Conservation (phyloP, 805 yeast species). For the Wickerhamomyces chaumierensis region DNA sequence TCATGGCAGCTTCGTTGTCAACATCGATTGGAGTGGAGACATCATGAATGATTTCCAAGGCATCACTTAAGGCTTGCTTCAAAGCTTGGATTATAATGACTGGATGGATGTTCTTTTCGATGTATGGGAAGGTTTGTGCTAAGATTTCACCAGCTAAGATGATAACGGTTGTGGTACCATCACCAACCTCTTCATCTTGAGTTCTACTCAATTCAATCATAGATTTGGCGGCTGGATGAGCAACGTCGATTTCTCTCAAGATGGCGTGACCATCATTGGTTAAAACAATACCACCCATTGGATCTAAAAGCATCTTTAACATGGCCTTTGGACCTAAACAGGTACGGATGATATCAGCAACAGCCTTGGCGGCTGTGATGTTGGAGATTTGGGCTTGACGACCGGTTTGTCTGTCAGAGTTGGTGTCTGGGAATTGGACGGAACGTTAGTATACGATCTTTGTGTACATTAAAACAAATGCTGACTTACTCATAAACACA, state of each 20-base stretch:
- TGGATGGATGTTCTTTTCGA: constrained; percentile 93
- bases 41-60: constrained; percentile 73
- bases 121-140: constrained; percentile 90
- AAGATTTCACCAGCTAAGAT: constrained; percentile 94
- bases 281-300: constrained; percentile 85
- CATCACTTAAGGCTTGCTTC: constrained; percentile 83
- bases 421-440: constrained; percentile 36
- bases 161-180: constrained; percentile 95
- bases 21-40: constrained; percentile 80
- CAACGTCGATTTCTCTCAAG: constrained; percentile 89
- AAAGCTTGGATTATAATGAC: constrained; percentile 92
- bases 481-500: constrained; percentile 48
- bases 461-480: too few relatives aligned
- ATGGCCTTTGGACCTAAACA: constrained; percentile 98
- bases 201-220: constrained; percentile 96
- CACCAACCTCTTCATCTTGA: constrained; percentile 98
- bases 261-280: constrained; percentile 99
- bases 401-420: constrained; percentile 89
- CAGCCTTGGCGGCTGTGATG: constrained; percentile 99
- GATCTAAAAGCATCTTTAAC: constrained; percentile 96
- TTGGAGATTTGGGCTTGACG: constrained; percentile 95
- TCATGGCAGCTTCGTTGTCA: constrained; percentile 77
- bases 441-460: too few relatives aligned
- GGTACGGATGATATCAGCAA: constrained; percentile 93
- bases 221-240: constrained; percentile 98